Base-by-base conservation (phyloP, 192 early-diverging fungal genomes). In the Coemansia sp. region DNA sequence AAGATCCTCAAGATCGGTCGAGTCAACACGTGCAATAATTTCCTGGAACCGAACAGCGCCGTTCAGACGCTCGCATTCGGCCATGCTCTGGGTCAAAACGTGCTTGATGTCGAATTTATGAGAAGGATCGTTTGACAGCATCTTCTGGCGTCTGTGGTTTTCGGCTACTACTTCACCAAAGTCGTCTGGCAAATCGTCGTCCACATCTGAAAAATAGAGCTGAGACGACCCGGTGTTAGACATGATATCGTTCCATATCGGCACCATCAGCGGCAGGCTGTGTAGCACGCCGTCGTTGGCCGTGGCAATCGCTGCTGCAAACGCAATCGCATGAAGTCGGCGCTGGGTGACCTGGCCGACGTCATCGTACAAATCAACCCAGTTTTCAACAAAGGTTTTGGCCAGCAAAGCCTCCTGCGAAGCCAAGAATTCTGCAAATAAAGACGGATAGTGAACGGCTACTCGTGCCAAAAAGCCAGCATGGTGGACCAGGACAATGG, bases 191-290 rank as follows among this genome's bases (percentile, higher is more conserved):
- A 58, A 38, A 28, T 71, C 73, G 38, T 71, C 64, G 45, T 76
- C 79, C 4, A 59, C 62, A n/a, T 67, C 76, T 2, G 54, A 14
- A 61, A 67, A 68, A 48, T 74, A 67, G 5, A 73, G 67, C 14
- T 70, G 56, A 2, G 79, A 82, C 18, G 65, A 59, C n/a, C 74
- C 79, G 0, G 74, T 82, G 38, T 74, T 67, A 1, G 74, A 74
- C 34, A 82, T 73, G 5, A 82, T 67, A 4, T 74, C 79, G 66
- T 73, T 82, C 79, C 79, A 82, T 15, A 82, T 57, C 1, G 79
- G 79, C n/a, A 82, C 74, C 74, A 76, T 76, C 48, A 65, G 39
- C 17, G 74, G 74, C 35, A 82, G 36, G 12, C 36, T 62, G 43
- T 65, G 52, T 5, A 82, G 61, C 8, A 82, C 36, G 2, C 79